phyloP scores from a whole-genome alignment of 1,139 yeast genomes.

The Meyerozyma guilliermondii region DNA sequence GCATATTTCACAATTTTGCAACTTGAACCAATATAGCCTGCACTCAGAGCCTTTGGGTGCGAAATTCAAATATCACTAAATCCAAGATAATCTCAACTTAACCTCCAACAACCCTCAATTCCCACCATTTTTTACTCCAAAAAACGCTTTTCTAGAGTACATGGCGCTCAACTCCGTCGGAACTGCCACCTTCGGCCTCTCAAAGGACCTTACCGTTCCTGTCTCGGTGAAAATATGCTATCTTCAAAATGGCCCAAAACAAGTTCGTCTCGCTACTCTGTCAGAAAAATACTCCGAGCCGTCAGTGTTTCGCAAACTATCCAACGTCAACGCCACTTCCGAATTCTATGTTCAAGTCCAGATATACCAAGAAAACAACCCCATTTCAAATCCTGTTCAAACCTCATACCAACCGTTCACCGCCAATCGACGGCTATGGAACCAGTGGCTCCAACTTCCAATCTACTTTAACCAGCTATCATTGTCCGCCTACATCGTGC shows the following conservation, averaged over 20 bases:
- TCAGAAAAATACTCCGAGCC: conserved; percentile 59
- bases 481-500: conserved; percentile 51
- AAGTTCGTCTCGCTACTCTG: conserved; percentile 10
- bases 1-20: not conserved
- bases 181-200: conserved; percentile 60
- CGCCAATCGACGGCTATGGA: conserved; percentile 37
- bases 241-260: conserved; percentile 3
- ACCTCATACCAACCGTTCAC: conserved; percentile 62
- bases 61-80: too few relatives aligned
- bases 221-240: conserved; percentile 24
- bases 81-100: not conserved
- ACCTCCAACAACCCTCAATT: not conserved
- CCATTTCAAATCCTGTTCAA: conserved; percentile 61
- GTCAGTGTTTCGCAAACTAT: conserved; percentile 39
- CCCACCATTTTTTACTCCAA: too few relatives aligned
- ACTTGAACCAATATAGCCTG: not conserved
- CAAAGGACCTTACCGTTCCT: conserved; percentile 65
- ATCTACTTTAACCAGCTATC: conserved; percentile 67
- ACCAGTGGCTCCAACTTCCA: conserved; percentile 66
- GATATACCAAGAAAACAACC: conserved; percentile 55
- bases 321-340: conserved; percentile 47
- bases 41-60: not conserved
- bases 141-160: not conserved
- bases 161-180: not conserved
- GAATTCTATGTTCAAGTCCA: conserved; percentile 63